Evolutionary conservation across 176 grass and related monocot genomes (phyloP).

Genomic region (Melocanna baccifera): DNA sequence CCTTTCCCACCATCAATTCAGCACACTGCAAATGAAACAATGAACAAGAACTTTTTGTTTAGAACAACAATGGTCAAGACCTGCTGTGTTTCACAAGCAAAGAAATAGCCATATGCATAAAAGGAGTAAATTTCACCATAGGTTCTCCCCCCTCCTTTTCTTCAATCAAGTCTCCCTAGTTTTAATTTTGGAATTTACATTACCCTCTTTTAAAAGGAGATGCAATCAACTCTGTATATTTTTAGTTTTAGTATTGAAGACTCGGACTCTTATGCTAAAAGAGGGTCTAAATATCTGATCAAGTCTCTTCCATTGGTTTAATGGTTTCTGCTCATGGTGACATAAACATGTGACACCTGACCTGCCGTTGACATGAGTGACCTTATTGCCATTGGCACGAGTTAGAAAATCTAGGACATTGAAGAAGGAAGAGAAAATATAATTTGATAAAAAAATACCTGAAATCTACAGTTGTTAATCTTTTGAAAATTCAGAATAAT

Average conservation of each 20-base stretch:
- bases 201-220: slow-evolving; percentile 5
- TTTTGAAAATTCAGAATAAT: neutral
- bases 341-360: neutral
- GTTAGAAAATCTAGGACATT: neutral
- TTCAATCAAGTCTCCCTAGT: slow-evolving; percentile 2
- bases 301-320: neutral
- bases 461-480: neutral
- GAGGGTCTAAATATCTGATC: neutral
- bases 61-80: slow-evolving; percentile 14
- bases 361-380: neutral
- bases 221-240: neutral
- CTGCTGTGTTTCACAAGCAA: slow-evolving; percentile 14
- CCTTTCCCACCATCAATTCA: slow-evolving; percentile 66
- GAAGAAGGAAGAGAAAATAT: neutral
- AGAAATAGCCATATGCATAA: slow-evolving; percentile 21
- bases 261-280: neutral
- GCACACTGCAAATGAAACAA: slow-evolving; percentile 49
- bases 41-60: neutral
- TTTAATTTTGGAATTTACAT: slow-evolving; percentile 16
- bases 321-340: neutral
- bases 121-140: neutral
- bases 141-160: neutral
- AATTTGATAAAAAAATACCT: neutral
- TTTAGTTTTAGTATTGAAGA: neutral
- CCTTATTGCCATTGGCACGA: neutral